Evolutionary conservation across 805 yeast genomes (phyloP), one percentile per base, ranked within the genome.

Genomic region (Yarrowia alimentaria): DNA sequence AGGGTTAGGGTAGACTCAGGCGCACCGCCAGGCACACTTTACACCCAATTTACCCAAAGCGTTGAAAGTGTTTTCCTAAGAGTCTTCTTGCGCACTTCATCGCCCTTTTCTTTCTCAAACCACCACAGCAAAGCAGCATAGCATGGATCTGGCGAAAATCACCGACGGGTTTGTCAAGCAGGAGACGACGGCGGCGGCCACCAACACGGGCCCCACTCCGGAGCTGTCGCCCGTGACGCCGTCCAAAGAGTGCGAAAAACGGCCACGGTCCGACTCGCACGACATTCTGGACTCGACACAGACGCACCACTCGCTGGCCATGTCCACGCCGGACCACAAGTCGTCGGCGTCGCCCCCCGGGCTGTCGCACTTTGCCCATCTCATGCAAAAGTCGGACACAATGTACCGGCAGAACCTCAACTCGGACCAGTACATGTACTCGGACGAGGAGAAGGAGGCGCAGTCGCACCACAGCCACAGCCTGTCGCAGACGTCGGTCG

Each of bases 341-440:
- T 14, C 42, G 14, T 37, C 43, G n/a, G n/a, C n/a, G 22, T 24
- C 43, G 4, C 42, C 47, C 6, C 47, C 33, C 6, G 43, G 43
- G 4, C 43, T 42, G 26, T 43, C 50, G n/a, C 37, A 43, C 8
- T 43, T 43, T n/a, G 50, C 50, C 6, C 35, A 43, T 24, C 37
- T 43, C 13, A 43, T 43, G 50, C 50, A 43, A 43, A 43, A 43
- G 30, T 43, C 50, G 13, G 50, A 43, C 30, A 43, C 50, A 33
- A 43, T 43, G 50, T 43, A 43, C 37, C 50, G 50, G 3, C 37
- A 43, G 37, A 43, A 43, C 30, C 50, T 43, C 50, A 43, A 43
- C 37, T 30, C 50, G 20, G 50, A 43, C 50, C 50, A 43, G 37
- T 43, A 43, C 22, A 21, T 43, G 3, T 43, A 22, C 22, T 43